These are phyloP conservation scores for Komagataea norvegica DNA, from an alignment of 1,139 yeast genomes.

Conservation along the genomic window DNA sequence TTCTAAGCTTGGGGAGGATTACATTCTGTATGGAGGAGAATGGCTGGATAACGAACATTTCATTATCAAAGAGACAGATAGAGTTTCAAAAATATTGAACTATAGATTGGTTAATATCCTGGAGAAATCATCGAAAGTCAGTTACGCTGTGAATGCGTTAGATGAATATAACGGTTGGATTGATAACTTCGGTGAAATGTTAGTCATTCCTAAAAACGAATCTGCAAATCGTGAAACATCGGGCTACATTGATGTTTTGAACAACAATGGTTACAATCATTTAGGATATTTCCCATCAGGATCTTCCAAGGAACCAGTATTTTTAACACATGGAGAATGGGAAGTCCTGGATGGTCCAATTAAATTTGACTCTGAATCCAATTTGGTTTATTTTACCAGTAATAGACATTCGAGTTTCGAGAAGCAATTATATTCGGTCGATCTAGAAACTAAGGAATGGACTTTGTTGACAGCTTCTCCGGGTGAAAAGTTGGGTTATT, in stretches of 20 bases:
- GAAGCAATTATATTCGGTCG: slow-evolving; percentile 50
- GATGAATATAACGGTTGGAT: slow-evolving; percentile 52
- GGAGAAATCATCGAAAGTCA: slow-evolving; percentile 31
- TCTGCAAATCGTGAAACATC: slow-evolving; percentile 33
- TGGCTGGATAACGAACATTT: slow-evolving; percentile 62
- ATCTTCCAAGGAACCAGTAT: slow-evolving; percentile 39
- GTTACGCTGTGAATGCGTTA: slow-evolving; percentile 35
- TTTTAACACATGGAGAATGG: slow-evolving; percentile 61
- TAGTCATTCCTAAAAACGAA: slow-evolving; percentile 28
- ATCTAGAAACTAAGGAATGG: slow-evolving; percentile 26
- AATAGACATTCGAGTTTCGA: slow-evolving; percentile 54
- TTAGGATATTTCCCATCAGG: slow-evolving; percentile 60
- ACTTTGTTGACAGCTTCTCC: slow-evolving; percentile 40
- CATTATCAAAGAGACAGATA: slow-evolving; percentile 62
- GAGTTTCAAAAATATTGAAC: slow-evolving; percentile 58
- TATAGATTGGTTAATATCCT: slow-evolving; percentile 42
- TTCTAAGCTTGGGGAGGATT: slow-evolving; percentile 38
- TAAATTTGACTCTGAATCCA: slow-evolving; percentile 48
- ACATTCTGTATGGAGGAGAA: slow-evolving; percentile 54
- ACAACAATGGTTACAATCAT: slow-evolving; percentile 62
- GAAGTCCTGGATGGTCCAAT: slow-evolving; percentile 53
- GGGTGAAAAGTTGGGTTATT: slow-evolving; percentile 52
- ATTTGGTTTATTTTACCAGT: slow-evolving; percentile 58
- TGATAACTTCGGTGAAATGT: slow-evolving; percentile 29
- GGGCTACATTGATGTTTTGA: slow-evolving; percentile 71